Evolutionary conservation across 2,329 filamentous ascomycete genomes (phyloP), one percentile per base, ranked within the genome.

Genomic region (Cladosporium colombiae): DNA sequence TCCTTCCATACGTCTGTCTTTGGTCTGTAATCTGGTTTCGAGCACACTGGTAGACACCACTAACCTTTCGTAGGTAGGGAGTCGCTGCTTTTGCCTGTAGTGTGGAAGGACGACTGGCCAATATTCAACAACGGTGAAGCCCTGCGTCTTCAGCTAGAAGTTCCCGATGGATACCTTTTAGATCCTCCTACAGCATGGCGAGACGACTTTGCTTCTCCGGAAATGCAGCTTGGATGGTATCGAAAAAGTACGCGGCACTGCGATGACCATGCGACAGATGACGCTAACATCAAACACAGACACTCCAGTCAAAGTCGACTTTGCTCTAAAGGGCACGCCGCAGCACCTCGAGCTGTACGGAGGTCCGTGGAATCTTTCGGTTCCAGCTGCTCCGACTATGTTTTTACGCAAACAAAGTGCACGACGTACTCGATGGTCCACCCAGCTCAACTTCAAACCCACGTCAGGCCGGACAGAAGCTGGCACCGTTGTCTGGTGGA

Each of bases 401-500:
- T 78, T 87, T 2, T 72, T 87, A 2, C 79, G 85, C 10, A 87
- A 87, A 65, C 85, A 88, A 70, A 79, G 76, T 0, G 77, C 80
- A 0, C 81, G 78, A 11, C 71, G 70, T 21, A 81, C 81, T 52
- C 75, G 68, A 0, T 86, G 83, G 71, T 73, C 77, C 27, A 80
- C 79, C 0, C 77, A 73, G 2, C 71, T 87, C 14, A 75, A 79
- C 0, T 88, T 87, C 66, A 69, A 74, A 0, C 83, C 84, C 0
- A 75, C 72, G 0, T 76, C 77, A 3, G 52, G 71, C 4, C 75
- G 79, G 1, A 81, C 81, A 2, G 85, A 87, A 74, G 84, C 85
- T 0, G 85, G 85, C 0, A 75, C 82, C 0, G 82, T 83, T 0
- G 71, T 86, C 0, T 87, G 83, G 80, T 85, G 83, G 82, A 85